phyloP scores from a whole-genome alignment of 202 grass and related monocot genomes.

The Panicum virgatum region DNA sequence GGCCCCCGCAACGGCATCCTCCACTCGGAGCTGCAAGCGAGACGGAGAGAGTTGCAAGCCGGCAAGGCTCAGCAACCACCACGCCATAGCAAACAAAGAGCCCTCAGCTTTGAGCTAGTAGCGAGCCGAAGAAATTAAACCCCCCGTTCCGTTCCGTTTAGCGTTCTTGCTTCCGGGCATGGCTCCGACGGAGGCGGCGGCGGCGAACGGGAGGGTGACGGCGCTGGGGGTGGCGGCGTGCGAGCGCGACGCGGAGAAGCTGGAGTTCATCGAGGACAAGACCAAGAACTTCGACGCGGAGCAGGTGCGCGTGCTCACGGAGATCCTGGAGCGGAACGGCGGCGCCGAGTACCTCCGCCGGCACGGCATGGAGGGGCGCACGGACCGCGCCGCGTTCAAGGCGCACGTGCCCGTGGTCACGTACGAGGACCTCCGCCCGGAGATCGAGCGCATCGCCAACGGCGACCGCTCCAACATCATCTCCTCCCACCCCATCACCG shows the following conservation, averaged over 20 bases:
- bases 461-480: conserved; percentile 86
- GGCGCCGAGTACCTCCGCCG: conserved; percentile 77
- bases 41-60: too few species aligned
- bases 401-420: conserved; percentile 73
- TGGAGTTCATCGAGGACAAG: conserved; percentile 78
- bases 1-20: conserved; percentile 22
- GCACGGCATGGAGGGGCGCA: conserved; percentile 61
- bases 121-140: not conserved
- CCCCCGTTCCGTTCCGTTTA: not conserved
- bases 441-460: conserved; percentile 91
- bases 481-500: conserved; percentile 79
- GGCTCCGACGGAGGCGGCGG: not conserved
- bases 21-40: not conserved
- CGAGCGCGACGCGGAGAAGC: conserved; percentile 72
- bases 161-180: not conserved
- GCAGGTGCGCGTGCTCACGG: conserved; percentile 62
- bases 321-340: conserved; percentile 72
- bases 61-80: conserved; percentile 18
- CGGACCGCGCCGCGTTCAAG: conserved; percentile 64
- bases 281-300: conserved; percentile 56
- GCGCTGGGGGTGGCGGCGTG: conserved; percentile 43
- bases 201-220: not conserved
- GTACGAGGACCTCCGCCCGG: conserved; percentile 83
- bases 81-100: too few species aligned
- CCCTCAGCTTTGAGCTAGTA: not conserved